Evolutionary conservation across 2,329 filamentous ascomycete genomes (phyloP).

Genomic region (Chaetomium globosum): DNA sequence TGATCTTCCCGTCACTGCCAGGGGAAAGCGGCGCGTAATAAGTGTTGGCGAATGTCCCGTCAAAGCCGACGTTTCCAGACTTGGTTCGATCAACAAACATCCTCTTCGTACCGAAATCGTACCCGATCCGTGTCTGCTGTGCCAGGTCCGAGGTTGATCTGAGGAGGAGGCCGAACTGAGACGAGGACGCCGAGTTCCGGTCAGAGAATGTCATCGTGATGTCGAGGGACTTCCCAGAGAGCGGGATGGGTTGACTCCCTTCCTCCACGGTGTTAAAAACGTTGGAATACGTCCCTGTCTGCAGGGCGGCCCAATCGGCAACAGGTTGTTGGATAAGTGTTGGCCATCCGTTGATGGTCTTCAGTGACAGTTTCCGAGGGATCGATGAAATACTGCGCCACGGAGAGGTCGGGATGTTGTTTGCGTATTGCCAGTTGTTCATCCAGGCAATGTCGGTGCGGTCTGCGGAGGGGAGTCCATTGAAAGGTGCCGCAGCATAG

Average conservation of each 20-base stretch:
- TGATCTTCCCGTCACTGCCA: slow-evolving; percentile 15
- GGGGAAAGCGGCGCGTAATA: slow-evolving; percentile 10
- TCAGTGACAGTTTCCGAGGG: slow-evolving; percentile 19
- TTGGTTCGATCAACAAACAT: slow-evolving; percentile 21
- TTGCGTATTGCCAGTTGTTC: slow-evolving; percentile 19
- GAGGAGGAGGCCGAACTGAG: slow-evolving; percentile 15
- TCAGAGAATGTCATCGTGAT: slow-evolving; percentile 16
- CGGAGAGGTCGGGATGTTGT: slow-evolving; percentile 13
- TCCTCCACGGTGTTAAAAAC: not conserved
- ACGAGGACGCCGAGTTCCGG: slow-evolving; percentile 11
- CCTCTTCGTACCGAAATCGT: slow-evolving; percentile 12
- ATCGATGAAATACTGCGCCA: slow-evolving; percentile 15
- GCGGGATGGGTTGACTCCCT: slow-evolving; percentile 4
- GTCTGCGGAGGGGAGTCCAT: slow-evolving; percentile 11
- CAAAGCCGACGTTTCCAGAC: slow-evolving; percentile 18
- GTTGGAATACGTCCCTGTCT: slow-evolving; percentile 16
- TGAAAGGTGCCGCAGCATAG: slow-evolving; percentile 14
- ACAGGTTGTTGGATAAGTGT: slow-evolving; percentile 16
- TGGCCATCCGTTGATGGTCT: slow-evolving; percentile 17
- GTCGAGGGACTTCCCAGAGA: slow-evolving; percentile 15
- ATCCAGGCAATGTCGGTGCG: slow-evolving; percentile 19
- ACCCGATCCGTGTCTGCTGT: slow-evolving; percentile 17
- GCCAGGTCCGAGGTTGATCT: slow-evolving; percentile 11
- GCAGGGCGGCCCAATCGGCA: slow-evolving; percentile 4
- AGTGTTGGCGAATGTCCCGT: slow-evolving; percentile 14